Evolutionary conservation across 805 yeast genomes (phyloP), one percentile per base, ranked within the genome.

Genomic region (Myxozyma sirexii): DNA sequence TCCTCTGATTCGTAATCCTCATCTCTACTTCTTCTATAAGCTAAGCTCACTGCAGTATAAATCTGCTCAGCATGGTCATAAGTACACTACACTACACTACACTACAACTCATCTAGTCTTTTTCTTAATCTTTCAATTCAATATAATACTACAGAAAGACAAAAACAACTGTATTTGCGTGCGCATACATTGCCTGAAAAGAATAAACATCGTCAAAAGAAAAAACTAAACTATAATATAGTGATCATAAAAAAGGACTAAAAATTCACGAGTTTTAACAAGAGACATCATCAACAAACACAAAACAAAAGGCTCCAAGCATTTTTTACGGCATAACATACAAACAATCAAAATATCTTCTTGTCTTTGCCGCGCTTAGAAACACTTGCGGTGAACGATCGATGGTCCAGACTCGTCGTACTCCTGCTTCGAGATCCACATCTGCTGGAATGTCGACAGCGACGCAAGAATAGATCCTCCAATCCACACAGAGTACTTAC

Each of bases 391-490:
- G 86, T 88, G 94, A 75, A 94, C 99, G 78, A 94, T 94, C 68
- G 97, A 91, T 75, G 99, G 99, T 77, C 99, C 99, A 82, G 97
- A 90, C 85, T 94, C 99, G 87, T 94, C 99, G 88, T 94, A 94
- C 85, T 94, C 99, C 84, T 94, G 98, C 87, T 94, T 94, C 77
- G 98, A 92, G 89, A 94, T 91, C 99, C 99, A 94, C 98, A 94
- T 93, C 83, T 94, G 98, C 86, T 94, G 98, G 97, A 94, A 94
- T 79, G 99, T 94, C 67, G 97, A 90, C 79, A 94, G 87, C 63
- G 97, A 91, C 70, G 99, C 97, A 80, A 94, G 87, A 76, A 94
- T 94, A 72, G 98, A 94, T 83, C 99, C 99, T 86, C 99, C 99
- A 70, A 94, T 94, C 99, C 99, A 94, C 82, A 92, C 97, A 24